A percentile compares a stretch with the other conserved stretches of the same genome.
Evolutionary conservation across 306 rosid species (phyloP).

Genomic region (Coriaria nepalensis): DNA sequence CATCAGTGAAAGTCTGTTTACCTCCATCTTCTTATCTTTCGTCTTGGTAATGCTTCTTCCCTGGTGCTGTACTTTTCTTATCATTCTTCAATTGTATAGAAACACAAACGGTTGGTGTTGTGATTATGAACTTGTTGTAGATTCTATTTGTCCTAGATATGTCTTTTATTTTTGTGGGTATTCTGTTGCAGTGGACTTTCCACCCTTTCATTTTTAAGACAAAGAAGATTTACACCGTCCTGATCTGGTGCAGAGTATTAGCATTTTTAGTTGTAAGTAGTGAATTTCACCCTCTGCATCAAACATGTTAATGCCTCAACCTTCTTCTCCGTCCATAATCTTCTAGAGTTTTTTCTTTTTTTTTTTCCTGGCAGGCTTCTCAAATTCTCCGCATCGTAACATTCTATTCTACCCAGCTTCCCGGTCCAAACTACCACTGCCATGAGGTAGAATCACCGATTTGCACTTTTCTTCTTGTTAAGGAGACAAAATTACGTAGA

Average conservation of each 20-base stretch:
- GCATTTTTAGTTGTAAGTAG: constrained; percentile 85
- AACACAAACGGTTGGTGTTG: neutral
- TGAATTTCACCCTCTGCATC: constrained; percentile 8
- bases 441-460: constrained; percentile 56
- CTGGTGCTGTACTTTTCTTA: constrained; percentile 2
- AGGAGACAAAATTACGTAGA: neutral
- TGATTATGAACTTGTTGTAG: too few species aligned
- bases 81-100: constrained; percentile 1
- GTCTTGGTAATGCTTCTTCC: constrained; percentile 45
- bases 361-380: constrained; percentile 41
- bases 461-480: neutral
- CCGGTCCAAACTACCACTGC: constrained; percentile 98
- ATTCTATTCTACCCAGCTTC: constrained; percentile 97
- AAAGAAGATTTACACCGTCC: constrained; percentile 87
- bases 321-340: neutral
- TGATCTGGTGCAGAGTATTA: constrained; percentile 94
- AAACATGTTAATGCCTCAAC: neutral
- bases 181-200: constrained; percentile 85
- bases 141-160: neutral
- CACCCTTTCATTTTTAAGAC: constrained; percentile 88
- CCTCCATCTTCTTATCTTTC: constrained; percentile 64
- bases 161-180: constrained; percentile 9
- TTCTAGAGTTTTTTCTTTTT: constrained; percentile 3
- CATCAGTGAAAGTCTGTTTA: constrained; percentile 83
- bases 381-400: constrained; percentile 79